Evolutionary conservation across 148 eudicot species (phyloP), one percentile per base, ranked within the genome.

Genomic region (Chenopodium suecicum): DNA sequence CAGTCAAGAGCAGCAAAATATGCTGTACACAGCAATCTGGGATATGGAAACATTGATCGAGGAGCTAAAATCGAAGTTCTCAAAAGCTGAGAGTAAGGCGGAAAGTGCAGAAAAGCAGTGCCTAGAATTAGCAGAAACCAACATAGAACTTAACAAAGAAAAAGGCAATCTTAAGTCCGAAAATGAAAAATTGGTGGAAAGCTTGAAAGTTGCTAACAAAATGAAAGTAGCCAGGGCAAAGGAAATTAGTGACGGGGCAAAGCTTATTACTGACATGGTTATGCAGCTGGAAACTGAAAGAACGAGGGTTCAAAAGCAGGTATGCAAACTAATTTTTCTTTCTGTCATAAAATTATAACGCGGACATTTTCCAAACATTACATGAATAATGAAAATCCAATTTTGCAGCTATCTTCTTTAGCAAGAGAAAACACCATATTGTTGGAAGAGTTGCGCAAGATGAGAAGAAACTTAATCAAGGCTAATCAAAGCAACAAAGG

Each of bases 41-140:
- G 99, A 96, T 85, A 96, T 96, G 99, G 99, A 96, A 77, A 96
- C 95, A 11, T 82, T 96, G 64, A 92, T 96, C 31, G 99, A 92
- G 88, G 99, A 96, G 81, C 86, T 96, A 77, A 94, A 91, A 79
- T 91, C 93, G 14, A 94, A 94, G 89, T 92, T 89, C 68, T 84
- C 91, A 2, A 89, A 81, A 79, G 91, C 91, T 56, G 99, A 96
- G 78, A 84, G 73, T 6, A 91, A 84, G 81, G 82, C 89, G 22
- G 98, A 94, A 67, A 87, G 76, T 83, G 85, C 89, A 7, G 97
- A 94, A 79, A 92, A 89, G 77, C 88, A 86, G 77, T 90, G 94
- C 71, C 81, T 88, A 67, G 16, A 77, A 13, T 80, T 94, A 72
- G 85, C 98, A 2, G 97, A 91, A 82, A 87, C 80, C 41, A 96